Conservation (phyloP, 495 filamentous ascomycete species). For the Elaphomyces granulatus region DNA sequence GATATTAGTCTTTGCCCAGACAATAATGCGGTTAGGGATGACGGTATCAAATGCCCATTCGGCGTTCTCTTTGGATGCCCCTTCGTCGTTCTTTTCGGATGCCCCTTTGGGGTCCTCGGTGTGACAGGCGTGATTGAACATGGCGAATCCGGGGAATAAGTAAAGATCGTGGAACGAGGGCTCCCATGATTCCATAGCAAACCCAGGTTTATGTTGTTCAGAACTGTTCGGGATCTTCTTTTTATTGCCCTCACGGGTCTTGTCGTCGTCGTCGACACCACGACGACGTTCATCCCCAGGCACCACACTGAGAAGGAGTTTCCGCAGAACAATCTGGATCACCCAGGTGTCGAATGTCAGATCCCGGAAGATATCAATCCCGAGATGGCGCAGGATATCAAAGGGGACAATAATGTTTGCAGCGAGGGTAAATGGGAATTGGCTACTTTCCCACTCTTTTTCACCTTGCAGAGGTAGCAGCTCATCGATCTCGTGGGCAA, state of each 20-base stretch:
- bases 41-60: constrained; percentile 14
- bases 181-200: constrained; percentile 6
- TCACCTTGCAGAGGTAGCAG: constrained; percentile 15
- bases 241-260: too few species aligned
- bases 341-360: constrained; percentile 27
- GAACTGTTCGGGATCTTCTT: constrained; percentile 6
- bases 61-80: constrained; percentile 12
- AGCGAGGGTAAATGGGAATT: constrained; percentile 20
- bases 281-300: constrained; percentile 16
- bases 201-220: constrained; percentile 2
- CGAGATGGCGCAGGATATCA: constrained; percentile 20
- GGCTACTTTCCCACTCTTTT: constrained; percentile 1
- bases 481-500: constrained; percentile 22
- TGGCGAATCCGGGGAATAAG: constrained; percentile 19
- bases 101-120: constrained; percentile 15
- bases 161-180: constrained; percentile 17
- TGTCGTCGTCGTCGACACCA: not conserved
- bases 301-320: constrained; percentile 17
- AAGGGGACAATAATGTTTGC: constrained; percentile 25
- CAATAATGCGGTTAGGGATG: constrained; percentile 18
- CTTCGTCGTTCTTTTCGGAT: constrained; percentile 17
- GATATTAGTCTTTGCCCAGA: constrained; percentile 17
- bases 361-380: constrained; percentile 26
- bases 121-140: constrained; percentile 22
- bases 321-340: constrained; percentile 20